Conservation (phyloP, 768 basidiomycete genomes). For the Lentinula boryana region DNA sequence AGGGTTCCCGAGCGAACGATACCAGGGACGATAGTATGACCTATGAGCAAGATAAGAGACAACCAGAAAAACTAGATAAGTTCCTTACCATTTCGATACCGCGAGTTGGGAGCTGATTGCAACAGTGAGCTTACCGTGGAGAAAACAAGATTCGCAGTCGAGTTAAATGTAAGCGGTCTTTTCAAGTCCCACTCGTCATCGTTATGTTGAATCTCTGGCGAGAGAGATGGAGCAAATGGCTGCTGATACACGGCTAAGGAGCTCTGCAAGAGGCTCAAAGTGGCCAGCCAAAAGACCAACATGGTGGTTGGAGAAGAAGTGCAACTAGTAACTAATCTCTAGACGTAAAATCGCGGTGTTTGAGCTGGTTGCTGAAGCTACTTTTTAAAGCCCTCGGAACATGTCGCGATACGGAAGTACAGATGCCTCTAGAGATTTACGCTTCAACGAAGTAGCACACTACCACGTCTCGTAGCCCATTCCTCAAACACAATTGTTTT, state of each 20-base stretch:
- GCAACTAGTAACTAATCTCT: neutral
- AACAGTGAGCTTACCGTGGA: neutral
- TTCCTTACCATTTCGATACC: neutral
- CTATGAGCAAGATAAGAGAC: constrained; percentile 5
- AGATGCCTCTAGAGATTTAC: too few species aligned
- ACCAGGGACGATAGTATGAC: constrained; percentile 25
- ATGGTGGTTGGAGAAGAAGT: neutral
- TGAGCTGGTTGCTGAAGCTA: neutral
- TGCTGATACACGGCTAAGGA: neutral
- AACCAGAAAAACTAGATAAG: neutral
- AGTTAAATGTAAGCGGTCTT: neutral
- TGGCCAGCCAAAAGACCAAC: neutral
- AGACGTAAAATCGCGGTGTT: neutral
- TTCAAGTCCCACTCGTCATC: neutral
- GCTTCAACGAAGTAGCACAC: too few species aligned
- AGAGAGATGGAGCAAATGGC: neutral
- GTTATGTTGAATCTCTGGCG: neutral
- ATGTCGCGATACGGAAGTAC: too few species aligned
- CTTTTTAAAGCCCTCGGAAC: too few species aligned
- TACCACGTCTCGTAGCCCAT: too few species aligned
- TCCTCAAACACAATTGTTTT: too few species aligned
- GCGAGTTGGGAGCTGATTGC: neutral
- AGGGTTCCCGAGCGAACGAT: constrained; percentile 27
- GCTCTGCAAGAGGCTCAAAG: neutral
- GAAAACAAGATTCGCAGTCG: neutral